Base-by-base conservation (phyloP, 1,284 basidiomycete genomes). In the Rhodotorula sp. region DNA sequence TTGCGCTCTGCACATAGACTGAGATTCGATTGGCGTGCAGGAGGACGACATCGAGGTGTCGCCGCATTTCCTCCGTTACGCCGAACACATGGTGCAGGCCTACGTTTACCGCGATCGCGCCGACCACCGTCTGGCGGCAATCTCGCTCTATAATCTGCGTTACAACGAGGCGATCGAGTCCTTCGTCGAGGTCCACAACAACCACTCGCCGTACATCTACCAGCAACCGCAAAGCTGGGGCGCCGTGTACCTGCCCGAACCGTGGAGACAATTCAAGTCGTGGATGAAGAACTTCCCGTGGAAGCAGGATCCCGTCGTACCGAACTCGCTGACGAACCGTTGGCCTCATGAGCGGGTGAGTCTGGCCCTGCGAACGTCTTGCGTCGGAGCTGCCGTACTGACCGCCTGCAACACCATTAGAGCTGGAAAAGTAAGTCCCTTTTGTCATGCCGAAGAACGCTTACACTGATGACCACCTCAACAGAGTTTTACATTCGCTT, bases 41-140 rank as follows among this genome's bases (percentile, higher is more conserved):
- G 64, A 65, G 64, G 64, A 65, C 64, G 64, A 65, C 54, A 65
- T 65, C 46, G 67, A 68, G 46, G 67, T 68, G 15, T 68, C 67
- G 48, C 67, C 67, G 43, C 52, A 68, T 54, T 68, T 68, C 57
- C 62, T 68, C 3, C 61, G 43, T 16, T 68, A 68, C 57, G 67
- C 67, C 21, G 43, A 68, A 20, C 56, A 61, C n/a, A 68, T 68
- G 67, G 54, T 68, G 39, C 26, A 31, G 3, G 62, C 61, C 3
- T 68, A 63, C 67, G 67, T 64, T 6, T 59, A 68, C 34, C 51
- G 59, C 43, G 57, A 67, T 21, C 64, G 47, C 26, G 64, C 64
- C 64, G 65, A 66, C 46, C 47, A 49, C n/a, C 65, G 65, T 8
- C 66, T 67, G 18, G n/a, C 29, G 10, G 62, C 48, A 21, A 68